Percentiles rank a stretch among this genome's conserved stretches.
Evolutionary conservation across 1,284 basidiomycete genomes (phyloP).

Genomic region (Stygiomarasmius scandens): DNA sequence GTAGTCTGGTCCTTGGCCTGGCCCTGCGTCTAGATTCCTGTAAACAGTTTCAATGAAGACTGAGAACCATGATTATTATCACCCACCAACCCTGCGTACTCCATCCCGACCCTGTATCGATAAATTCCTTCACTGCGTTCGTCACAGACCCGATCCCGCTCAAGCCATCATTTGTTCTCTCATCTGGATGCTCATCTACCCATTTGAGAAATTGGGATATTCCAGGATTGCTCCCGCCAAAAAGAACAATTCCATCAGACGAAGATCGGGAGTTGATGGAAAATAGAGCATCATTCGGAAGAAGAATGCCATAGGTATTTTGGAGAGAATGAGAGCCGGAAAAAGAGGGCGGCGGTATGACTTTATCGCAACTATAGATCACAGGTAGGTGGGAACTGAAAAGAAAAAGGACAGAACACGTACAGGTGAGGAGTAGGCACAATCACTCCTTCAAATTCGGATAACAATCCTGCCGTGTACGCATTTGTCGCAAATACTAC

Average conservation of each 20-base stretch:
- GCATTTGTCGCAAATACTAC: slow-evolving; percentile 42
- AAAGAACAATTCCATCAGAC: slow-evolving; percentile 14
- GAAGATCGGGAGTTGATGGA: not conserved
- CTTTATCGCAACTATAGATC: not conserved
- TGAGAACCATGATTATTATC: not conserved
- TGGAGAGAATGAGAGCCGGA: not conserved
- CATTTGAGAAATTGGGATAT: not conserved
- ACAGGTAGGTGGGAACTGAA: not conserved
- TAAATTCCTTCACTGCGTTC: slow-evolving; percentile 4
- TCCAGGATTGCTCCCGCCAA: slow-evolving; percentile 9
- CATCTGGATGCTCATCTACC: not conserved
- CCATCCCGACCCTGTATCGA: not conserved
- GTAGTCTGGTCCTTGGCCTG: slow-evolving; percentile 7
- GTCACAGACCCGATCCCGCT: slow-evolving; percentile 5
- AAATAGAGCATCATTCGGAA: not conserved
- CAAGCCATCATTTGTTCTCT: not conserved
- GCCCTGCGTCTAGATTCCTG: not conserved
- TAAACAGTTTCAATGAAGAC: not conserved
- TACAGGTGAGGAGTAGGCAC: slow-evolving; percentile 12
- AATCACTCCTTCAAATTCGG: slow-evolving; percentile 16
- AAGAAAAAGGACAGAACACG: slow-evolving; percentile 3
- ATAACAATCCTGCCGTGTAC: slow-evolving; percentile 30
- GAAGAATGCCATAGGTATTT: slow-evolving; percentile 9
- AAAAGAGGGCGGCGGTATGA: not conserved
- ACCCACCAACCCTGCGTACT: not conserved